A percentile compares a stretch with the other conserved stretches of the same genome.
Evolutionary conservation across 2,329 filamentous ascomycete genomes (phyloP).

Genomic region (Cordyceps militaris): DNA sequence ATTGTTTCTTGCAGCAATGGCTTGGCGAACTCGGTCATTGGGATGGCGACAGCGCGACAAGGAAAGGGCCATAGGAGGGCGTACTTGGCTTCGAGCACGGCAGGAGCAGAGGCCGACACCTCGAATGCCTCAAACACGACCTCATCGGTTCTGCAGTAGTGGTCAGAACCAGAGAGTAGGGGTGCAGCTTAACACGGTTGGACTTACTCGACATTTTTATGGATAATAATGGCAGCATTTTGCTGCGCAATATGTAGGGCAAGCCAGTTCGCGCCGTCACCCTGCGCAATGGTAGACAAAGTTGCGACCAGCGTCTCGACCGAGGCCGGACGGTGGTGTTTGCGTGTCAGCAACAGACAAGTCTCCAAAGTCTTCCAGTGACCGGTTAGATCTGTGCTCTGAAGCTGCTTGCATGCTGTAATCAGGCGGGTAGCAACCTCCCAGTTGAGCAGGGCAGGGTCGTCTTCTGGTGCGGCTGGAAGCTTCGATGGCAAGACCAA

Average conservation of each 20-base stretch:
- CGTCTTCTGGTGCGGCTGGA: not conserved
- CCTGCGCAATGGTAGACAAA: not conserved
- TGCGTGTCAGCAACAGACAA: not conserved
- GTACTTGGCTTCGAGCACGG: conserved; percentile 43
- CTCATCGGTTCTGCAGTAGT: conserved; percentile 10
- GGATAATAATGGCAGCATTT: conserved; percentile 27
- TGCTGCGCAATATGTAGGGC: conserved; percentile 20
- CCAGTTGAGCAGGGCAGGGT: not conserved
- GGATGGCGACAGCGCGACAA: conserved; percentile 40
- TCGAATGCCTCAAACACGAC: conserved; percentile 52
- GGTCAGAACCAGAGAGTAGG: not conserved
- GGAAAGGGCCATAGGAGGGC: conserved; percentile 57
- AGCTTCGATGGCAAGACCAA: conserved; percentile 1
- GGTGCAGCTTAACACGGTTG: no score
- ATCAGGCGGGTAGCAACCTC: not conserved
- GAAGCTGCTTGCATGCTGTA: not conserved
- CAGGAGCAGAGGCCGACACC: conserved; percentile 42
- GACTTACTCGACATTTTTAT: conserved; percentile 18
- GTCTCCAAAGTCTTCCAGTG: not conserved
- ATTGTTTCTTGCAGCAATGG: conserved; percentile 40
- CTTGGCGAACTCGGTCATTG: conserved; percentile 23
- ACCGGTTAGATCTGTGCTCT: not conserved
- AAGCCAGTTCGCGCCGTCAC: conserved; percentile 12
- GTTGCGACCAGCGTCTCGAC: not conserved
- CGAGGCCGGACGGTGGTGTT: not conserved